These are phyloP conservation scores for Zygotorulaspora chibaensis DNA, from an alignment of 805 yeast genomes.

Conservation along the genomic window DNA sequence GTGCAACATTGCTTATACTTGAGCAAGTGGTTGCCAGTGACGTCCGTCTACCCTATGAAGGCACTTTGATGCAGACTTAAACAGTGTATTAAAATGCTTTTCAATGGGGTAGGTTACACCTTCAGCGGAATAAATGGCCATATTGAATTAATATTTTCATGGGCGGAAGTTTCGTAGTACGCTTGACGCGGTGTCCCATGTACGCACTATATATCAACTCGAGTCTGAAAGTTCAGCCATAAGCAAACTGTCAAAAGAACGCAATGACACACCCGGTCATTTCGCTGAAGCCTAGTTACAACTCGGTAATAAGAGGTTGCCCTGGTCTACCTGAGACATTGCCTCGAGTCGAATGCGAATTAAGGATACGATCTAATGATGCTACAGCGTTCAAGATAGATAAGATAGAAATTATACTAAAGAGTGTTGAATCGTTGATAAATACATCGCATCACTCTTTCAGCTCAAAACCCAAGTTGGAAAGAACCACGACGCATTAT, in stretches of 20 bases:
- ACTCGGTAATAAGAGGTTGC: constrained; percentile 56
- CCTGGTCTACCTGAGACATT: constrained; percentile 62
- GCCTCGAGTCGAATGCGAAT: constrained; percentile 55
- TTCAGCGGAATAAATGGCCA: too few species aligned
- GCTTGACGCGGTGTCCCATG: too few species aligned
- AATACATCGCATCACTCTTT: constrained; percentile 27
- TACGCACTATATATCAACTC: neutral
- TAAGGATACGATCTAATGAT: constrained; percentile 50
- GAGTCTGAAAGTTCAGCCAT: neutral
- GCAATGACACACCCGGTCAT: constrained; percentile 32
- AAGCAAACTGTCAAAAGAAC: neutral
- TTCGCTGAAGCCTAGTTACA: constrained; percentile 47
- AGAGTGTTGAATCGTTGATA: constrained; percentile 48
- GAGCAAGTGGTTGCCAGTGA: too few species aligned
- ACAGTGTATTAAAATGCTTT: too few species aligned
- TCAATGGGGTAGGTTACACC: too few species aligned
- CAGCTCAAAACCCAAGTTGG: constrained; percentile 23
- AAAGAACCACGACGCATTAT: constrained; percentile 30
- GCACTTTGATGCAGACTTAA: too few species aligned
- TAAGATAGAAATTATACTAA: constrained; percentile 45
- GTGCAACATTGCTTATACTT: too few species aligned
- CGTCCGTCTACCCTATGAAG: too few species aligned
- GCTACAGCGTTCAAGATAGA: constrained; percentile 46
- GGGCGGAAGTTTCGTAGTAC: too few species aligned
- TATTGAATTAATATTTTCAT: too few species aligned